These are phyloP conservation scores for Coemansia sp. DNA, from an alignment of 192 early-diverging fungal genomes.

Conservation along the genomic window DNA sequence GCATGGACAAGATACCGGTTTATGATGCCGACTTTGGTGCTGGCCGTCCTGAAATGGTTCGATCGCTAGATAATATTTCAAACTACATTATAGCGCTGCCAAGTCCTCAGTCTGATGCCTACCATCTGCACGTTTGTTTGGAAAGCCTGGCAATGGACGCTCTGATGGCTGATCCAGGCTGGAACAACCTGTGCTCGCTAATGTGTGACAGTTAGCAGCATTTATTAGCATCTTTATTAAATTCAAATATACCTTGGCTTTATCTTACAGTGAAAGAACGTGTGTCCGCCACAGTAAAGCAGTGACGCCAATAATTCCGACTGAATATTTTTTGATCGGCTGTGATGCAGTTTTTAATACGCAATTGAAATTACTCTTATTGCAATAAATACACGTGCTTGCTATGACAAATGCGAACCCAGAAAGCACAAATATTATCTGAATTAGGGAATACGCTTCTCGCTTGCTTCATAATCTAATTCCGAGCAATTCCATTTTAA, in stretches of 20 bases:
- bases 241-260: conserved; percentile 51
- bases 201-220: not conserved
- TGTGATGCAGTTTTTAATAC: too few species aligned
- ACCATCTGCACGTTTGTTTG: not conserved
- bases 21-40: conserved; percentile 1
- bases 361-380: conserved; percentile 23
- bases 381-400: too few species aligned
- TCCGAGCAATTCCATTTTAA: not conserved
- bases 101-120: not conserved
- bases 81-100: not conserved
- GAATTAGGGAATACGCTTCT: too few species aligned
- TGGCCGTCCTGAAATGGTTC: not conserved
- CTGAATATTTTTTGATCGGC: too few species aligned
- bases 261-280: conserved; percentile 45
- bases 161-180: not conserved
- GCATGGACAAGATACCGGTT: not conserved
- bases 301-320: too few species aligned
- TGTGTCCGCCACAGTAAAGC: conserved; percentile 14
- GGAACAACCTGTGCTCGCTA: not conserved
- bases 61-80: not conserved
- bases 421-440: too few species aligned
- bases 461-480: too few species aligned
- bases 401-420: too few species aligned
- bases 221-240: not conserved
- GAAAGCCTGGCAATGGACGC: not conserved